Evolutionary conservation across 495 filamentous ascomycete species (phyloP).

Genomic region (Penicillium fimorum): DNA sequence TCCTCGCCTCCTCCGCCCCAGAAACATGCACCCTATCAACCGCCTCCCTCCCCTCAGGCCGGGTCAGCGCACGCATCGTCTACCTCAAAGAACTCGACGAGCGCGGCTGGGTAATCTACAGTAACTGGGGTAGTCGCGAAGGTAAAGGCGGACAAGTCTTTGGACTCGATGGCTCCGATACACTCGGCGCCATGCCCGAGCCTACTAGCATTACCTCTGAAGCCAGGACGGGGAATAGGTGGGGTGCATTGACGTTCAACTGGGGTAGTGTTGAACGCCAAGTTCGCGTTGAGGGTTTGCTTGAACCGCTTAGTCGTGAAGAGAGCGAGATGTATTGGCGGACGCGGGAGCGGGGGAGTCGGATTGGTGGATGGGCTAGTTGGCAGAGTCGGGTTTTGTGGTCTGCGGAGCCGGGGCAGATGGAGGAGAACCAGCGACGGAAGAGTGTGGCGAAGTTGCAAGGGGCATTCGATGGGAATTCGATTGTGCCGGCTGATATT

Average conservation of each 20-base stretch:
- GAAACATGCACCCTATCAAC: slow-evolving; percentile 81
- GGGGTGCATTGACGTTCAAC: slow-evolving; percentile 45
- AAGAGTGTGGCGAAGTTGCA: slow-evolving; percentile 37
- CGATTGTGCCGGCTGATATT: slow-evolving; percentile 48
- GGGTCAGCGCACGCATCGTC: slow-evolving; percentile 78
- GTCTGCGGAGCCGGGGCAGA: slow-evolving; percentile 33
- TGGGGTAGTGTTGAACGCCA: slow-evolving; percentile 77
- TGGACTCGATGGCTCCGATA: slow-evolving; percentile 12
- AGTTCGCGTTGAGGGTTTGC: slow-evolving; percentile 76
- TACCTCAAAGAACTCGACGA: slow-evolving; percentile 79
- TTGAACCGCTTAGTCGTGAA: slow-evolving; percentile 62
- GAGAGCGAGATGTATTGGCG: slow-evolving; percentile 89
- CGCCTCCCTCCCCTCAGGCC: slow-evolving; percentile 78
- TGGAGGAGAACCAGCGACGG: slow-evolving; percentile 28
- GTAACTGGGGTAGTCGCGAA: slow-evolving; percentile 73
- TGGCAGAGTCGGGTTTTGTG: slow-evolving; percentile 73
- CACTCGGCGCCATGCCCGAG: slow-evolving; percentile 29
- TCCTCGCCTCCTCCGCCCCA: slow-evolving; percentile 58
- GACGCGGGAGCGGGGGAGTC: slow-evolving; percentile 72
- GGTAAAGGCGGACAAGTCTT: slow-evolving; percentile 48
- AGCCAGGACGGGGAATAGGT: slow-evolving; percentile 36
- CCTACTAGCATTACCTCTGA: slow-evolving; percentile 13
- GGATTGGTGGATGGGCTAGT: slow-evolving; percentile 93
- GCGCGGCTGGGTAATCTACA: slow-evolving; percentile 86
- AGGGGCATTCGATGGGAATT: slow-evolving; percentile 27